phyloP scores from a whole-genome alignment of 2,329 filamentous ascomycete species.

The Sporothrix curviconia region DNA sequence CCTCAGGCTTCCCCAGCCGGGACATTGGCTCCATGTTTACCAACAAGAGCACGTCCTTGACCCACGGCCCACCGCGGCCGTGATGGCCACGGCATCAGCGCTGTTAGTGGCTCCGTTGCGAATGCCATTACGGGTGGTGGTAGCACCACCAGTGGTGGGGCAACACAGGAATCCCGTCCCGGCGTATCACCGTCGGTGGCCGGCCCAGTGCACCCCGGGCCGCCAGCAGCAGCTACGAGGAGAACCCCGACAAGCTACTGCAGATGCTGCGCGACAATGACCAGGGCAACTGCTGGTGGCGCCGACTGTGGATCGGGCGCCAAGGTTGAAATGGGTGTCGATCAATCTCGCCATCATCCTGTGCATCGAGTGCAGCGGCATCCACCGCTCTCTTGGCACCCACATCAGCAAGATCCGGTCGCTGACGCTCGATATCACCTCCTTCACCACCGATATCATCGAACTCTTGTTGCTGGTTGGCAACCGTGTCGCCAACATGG shows the following conservation, averaged over 20 bases:
- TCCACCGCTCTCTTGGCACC: constrained; percentile 90
- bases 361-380: constrained; percentile 96
- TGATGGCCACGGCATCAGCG: constrained; percentile 36
- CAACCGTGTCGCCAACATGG: constrained; percentile 90
- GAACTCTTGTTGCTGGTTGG: constrained; percentile 87
- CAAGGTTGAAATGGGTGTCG: constrained; percentile 97
- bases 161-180: constrained; percentile 55
- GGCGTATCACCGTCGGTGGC: constrained; percentile 87
- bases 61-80: constrained; percentile 38
- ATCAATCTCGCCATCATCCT: constrained; percentile 95
- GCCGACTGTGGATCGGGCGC: constrained; percentile 86
- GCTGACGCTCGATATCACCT: constrained; percentile 88
- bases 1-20: constrained; percentile 58
- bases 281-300: constrained; percentile 85
- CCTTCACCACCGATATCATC: constrained; percentile 94
- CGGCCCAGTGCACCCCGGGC: constrained; percentile 63
- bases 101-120: constrained; percentile 22
- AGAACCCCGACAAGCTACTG: constrained; percentile 77
- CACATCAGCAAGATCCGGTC: constrained; percentile 97
- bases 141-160: constrained; percentile 16
- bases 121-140: constrained; percentile 38
- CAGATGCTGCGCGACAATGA: constrained; percentile 84
- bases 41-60: constrained; percentile 75
- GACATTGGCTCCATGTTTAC: constrained; percentile 92
- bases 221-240: constrained; percentile 65